phyloP scores from a whole-genome alignment of 148 eudicot genomes.

The Vaccinium corymbosum region DNA sequence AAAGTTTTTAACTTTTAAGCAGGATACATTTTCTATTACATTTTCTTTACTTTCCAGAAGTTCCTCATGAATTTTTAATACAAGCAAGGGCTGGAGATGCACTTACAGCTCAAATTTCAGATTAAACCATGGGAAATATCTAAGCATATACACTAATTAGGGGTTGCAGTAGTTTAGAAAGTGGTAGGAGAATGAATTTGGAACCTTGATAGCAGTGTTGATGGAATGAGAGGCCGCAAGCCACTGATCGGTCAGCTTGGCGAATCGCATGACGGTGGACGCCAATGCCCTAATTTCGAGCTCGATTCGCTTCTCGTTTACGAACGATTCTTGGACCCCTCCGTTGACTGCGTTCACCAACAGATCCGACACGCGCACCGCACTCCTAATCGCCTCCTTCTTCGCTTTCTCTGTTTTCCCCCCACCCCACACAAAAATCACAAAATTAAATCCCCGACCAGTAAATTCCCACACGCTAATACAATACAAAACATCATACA shows the following conservation, averaged over 20 bases:
- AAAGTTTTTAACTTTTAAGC: too few relatives aligned
- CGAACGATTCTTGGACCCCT: constrained; percentile 71
- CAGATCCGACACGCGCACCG: constrained; percentile 60
- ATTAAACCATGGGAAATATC: not conserved
- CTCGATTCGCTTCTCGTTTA: constrained; percentile 80
- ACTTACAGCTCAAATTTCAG: not conserved
- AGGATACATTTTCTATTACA: too few relatives aligned
- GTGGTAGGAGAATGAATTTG: not conserved
- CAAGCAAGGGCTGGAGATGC: not conserved
- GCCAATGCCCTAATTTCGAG: constrained; percentile 61
- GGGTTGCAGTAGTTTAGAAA: not conserved
- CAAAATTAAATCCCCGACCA: not conserved
- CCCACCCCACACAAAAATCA: not conserved
- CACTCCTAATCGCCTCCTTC: constrained; percentile 58
- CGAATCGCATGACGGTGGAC: constrained; percentile 47
- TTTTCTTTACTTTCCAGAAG: too few relatives aligned
- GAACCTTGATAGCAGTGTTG: constrained; percentile 67
- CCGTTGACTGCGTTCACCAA: constrained; percentile 70
- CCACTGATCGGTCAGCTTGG: constrained; percentile 89
- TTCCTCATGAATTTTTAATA: too few relatives aligned
- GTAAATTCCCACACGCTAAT: not conserved
- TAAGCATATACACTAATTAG: not conserved
- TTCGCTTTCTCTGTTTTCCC: constrained; percentile 57
- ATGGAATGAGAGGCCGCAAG: constrained; percentile 67
- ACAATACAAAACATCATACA: too few relatives aligned